Conservation (phyloP, 176 grass and related monocot genomes). For the Rhipidocladum racemiflorum region DNA sequence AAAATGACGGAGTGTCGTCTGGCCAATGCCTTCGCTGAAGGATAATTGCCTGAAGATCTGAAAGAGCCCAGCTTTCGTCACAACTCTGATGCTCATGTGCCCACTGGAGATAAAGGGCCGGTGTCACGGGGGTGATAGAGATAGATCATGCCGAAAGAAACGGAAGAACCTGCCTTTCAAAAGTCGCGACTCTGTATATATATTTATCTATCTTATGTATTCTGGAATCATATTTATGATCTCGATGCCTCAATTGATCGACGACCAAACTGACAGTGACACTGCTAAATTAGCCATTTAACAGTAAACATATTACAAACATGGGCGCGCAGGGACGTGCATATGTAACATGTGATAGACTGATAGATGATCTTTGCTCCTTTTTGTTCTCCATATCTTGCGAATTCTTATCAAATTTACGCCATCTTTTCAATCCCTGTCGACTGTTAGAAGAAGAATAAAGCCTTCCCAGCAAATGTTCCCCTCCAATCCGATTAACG, state of each 20-base stretch:
- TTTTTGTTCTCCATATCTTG: constrained; percentile 29
- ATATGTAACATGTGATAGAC: not conserved
- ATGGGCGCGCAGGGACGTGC: not conserved
- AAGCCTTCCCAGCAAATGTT: not conserved
- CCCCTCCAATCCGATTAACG: constrained; percentile 17
- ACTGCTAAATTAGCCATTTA: constrained; percentile 1
- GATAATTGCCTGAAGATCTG: constrained; percentile 30
- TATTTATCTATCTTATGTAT: not conserved
- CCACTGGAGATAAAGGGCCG: constrained; percentile 5
- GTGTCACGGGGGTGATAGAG: not conserved
- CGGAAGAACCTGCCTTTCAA: constrained; percentile 30
- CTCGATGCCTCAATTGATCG: not conserved
- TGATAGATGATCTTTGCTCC: not conserved
- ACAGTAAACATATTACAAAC: constrained; percentile 19
- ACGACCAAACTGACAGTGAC: constrained; percentile 16
- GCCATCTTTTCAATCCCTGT: constrained; percentile 2
- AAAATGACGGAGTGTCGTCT: not conserved
- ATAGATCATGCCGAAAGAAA: constrained; percentile 32
- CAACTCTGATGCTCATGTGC: constrained; percentile 7
- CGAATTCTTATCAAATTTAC: constrained; percentile 9
- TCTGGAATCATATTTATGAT: constrained; percentile 18
- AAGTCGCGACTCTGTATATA: constrained; percentile 7
- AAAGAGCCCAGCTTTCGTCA: constrained; percentile 24
- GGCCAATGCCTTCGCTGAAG: not conserved
- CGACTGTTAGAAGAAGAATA: constrained; percentile 20